Evolutionary conservation across 306 rosid species (phyloP).

Genomic region (Cucurbita ficifolia): DNA sequence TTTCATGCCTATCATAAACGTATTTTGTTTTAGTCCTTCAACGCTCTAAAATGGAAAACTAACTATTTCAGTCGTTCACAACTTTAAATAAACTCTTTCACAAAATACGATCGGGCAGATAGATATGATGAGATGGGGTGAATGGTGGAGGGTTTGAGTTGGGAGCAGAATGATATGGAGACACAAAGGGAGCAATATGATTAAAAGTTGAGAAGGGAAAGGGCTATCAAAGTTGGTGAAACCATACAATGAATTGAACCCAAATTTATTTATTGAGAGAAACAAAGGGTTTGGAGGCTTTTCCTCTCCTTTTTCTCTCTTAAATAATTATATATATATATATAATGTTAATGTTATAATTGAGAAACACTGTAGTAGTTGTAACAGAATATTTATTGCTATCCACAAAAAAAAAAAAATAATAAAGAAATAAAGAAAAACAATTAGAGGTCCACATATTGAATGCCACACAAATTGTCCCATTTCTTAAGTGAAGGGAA

Average conservation of each 20-base stretch:
- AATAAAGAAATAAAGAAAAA: background rate
- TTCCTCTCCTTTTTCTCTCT: background rate
- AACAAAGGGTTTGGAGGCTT: background rate
- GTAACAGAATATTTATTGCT: conserved; percentile 6
- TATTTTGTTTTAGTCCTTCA: too few species aligned
- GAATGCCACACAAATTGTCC: background rate
- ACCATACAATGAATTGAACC: background rate
- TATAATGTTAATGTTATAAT: background rate
- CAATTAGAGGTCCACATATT: conserved; percentile 1
- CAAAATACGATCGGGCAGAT: too few species aligned
- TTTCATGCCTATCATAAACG: too few species aligned
- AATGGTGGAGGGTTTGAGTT: background rate
- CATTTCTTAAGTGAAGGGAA: background rate
- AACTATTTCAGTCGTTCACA: too few species aligned
- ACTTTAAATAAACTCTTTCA: too few species aligned
- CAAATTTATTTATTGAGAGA: background rate
- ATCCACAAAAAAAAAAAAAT: background rate
- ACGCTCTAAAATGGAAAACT: too few species aligned
- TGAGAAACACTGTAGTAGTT: background rate
- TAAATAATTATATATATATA: background rate
- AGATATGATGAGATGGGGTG: background rate
- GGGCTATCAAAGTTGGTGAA: too few species aligned
- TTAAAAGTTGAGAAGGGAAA: background rate
- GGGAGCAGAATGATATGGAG: background rate
- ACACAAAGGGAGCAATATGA: conserved; percentile 5